Percentiles rank a stretch among this genome's conserved stretches.
phyloP scores from a whole-genome alignment of 2,329 filamentous ascomycete species.

The Ascomycota sp. region DNA sequence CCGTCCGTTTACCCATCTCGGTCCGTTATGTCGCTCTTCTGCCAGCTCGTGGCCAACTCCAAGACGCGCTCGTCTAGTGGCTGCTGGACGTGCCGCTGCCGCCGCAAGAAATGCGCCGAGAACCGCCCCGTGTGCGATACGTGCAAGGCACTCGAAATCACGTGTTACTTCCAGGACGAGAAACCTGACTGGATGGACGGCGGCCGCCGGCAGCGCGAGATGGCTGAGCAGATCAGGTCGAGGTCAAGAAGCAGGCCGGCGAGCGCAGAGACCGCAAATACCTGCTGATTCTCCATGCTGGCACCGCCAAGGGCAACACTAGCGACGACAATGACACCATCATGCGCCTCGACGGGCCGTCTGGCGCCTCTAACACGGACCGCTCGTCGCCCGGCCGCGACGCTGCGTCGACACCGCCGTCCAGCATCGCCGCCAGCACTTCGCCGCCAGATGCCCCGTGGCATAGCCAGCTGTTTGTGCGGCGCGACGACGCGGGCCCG shows the following conservation, averaged over 20 bases:
- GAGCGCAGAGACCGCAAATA: conserved; percentile 29
- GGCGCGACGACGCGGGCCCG: conserved; percentile 5
- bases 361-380: conserved; percentile 11
- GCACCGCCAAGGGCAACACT: conserved; percentile 10
- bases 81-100: conserved; percentile 40
- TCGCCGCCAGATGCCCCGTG: conserved; percentile 13
- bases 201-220: conserved; percentile 25
- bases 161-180: conserved; percentile 28
- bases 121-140: conserved; percentile 26
- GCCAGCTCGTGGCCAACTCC: conserved; percentile 8
- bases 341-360: background rate
- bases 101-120: conserved; percentile 42
- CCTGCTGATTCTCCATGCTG: conserved; percentile 19
- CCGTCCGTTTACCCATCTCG: no score
- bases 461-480: conserved; percentile 10
- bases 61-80: conserved; percentile 21
- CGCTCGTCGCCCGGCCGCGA: conserved; percentile 6
- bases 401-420: conserved; percentile 8
- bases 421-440: conserved; percentile 10
- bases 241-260: conserved; percentile 33
- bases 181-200: conserved; percentile 40
- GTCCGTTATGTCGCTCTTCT: conserved; percentile 6
- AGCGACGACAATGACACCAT: conserved; percentile 2
- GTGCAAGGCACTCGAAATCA: conserved; percentile 33
- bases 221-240: conserved; percentile 32